Percentiles rank a stretch among this genome's conserved stretches.
These are phyloP conservation scores for Centrapalus pauciflorus DNA, from an alignment of 129 eudicot genomes.

Conservation along the genomic window DNA sequence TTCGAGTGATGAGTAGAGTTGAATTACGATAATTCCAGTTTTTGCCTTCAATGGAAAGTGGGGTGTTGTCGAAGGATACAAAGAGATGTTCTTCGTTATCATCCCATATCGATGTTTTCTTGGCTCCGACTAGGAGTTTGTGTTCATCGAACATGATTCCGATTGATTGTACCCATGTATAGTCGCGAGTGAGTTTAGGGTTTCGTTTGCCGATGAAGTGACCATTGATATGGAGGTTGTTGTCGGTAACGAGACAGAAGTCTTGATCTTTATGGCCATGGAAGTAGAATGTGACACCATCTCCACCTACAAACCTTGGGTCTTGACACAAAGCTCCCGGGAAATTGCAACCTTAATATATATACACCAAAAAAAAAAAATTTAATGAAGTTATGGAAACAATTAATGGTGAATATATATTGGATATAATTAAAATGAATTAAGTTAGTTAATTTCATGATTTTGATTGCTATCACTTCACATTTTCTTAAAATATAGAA, in stretches of 20 bases:
- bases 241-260: slow-evolving; percentile 44
- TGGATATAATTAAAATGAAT: too few relatives aligned
- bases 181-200: slow-evolving; percentile 39
- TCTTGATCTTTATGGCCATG: slow-evolving; percentile 48
- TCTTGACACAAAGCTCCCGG: slow-evolving; percentile 47
- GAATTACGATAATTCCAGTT: slow-evolving; percentile 13
- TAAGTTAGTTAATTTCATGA: not conserved
- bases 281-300: slow-evolving; percentile 48
- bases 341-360: slow-evolving; percentile 23
- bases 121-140: slow-evolving; percentile 29
- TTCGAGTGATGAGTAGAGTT: slow-evolving; percentile 22
- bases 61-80: slow-evolving; percentile 16
- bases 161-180: slow-evolving; percentile 49
- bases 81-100: slow-evolving; percentile 32
- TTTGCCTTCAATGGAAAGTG: slow-evolving; percentile 21
- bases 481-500: not conserved
- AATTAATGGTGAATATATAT: too few relatives aligned
- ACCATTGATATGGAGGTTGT: slow-evolving; percentile 45
- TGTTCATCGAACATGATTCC: slow-evolving; percentile 39
- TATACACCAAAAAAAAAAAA: too few relatives aligned
- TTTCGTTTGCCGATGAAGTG: slow-evolving; percentile 49
- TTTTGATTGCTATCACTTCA: too few relatives aligned
- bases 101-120: slow-evolving; percentile 38
- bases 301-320: slow-evolving; percentile 50
- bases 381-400: too few relatives aligned